Evolutionary conservation across 805 yeast species (phyloP), one percentile per base, ranked within the genome.

Genomic region (Candida hispaniensis): DNA sequence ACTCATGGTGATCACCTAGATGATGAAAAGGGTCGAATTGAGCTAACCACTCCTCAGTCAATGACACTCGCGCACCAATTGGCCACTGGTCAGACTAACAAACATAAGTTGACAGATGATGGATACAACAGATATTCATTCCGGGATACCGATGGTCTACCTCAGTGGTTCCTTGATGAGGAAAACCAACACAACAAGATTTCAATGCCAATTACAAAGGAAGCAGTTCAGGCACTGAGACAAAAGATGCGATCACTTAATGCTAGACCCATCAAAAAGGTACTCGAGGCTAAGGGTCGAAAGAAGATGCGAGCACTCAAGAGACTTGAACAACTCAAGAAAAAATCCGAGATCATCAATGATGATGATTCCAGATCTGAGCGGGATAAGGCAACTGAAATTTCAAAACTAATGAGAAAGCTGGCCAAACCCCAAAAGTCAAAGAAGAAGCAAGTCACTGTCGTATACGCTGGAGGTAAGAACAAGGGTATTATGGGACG

Each of bases 191-290:
- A 88, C 61, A 76, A 85, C 34, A 83, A 83, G 65, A 44, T 82
- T 39, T 71, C 71, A 47, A 78, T 81, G 55, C 98, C 98, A 6
- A 80, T 91, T 43, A 91, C 98, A 6, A 93, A 93, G 59, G 98
- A 91, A 60, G 93, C 93, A 5, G 79, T 81, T 0, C 58, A 71
- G 41, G 91, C 88, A 1, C 62, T 80, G 40, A 76, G 75, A 50
- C 86, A 77, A 47, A 79, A 79, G 53, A 59, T 73, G 65, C 73
- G 65, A 52, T 79, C 86, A 42, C 61, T 91, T 56, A 91, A 91
- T 58, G 96, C 98, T 7, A 75, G 99, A 57, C 98, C 99, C 7
- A 88, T 91, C 52, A 91, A 91, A 73, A 91, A 91, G 71, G 96
- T 91, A n/a, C 71, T 81, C 47, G 99, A 91, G 60, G 98, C 98